Base-by-base conservation (phyloP, 2,329 filamentous ascomycete species). In the Xylariomycetidae sp. region DNA sequence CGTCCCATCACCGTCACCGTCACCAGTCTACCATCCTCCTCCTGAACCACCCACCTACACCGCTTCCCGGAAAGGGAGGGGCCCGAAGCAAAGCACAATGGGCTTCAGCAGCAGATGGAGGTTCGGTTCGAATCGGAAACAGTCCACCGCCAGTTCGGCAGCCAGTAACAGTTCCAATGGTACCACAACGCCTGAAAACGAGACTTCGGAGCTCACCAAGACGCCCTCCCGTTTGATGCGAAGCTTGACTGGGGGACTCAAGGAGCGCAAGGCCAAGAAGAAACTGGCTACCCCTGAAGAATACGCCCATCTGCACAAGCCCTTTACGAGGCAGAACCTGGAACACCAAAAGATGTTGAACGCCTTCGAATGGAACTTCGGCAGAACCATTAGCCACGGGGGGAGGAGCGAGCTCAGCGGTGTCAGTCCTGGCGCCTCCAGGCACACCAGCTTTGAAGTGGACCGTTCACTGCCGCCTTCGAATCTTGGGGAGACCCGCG, bases 311-410 rank as follows among this genome's bases (percentile, higher is more conserved):
- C 41, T 56, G 10, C 43, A 57, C 39, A 50, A 49, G 19, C 54
- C 53, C 15, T 54, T 58, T 37, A 57, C 51, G 2, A 42, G 43
- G 8, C 50, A 57, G 31, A 58, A 58, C 31, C 43, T 57, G 17
- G 54, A 55, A 34, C 53, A 58, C 38, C 54, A 57, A 35, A 54
- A 52, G 36, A 36, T 58, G 19, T 34, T 58, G 10, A 48, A 35
- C 31, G 35, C 44, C 14, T 57, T 58, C 32, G 48, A 54, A 28
- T 58, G 50, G 47, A 52, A 48, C 29, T 51, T 49, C 22, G 43
- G 43, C 32, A 42, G 48, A 20, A 49, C 39, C 23, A 32, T 32
- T 14, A 49, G 44, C 23, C 47, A 44, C 16, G 32, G 47, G 10
- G 39, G 43, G 16, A 38, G 37, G 25, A 53, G 48, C 29, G 41